Conservation (phyloP, 148 eudicot species). For the Chenopodium quinoa region DNA sequence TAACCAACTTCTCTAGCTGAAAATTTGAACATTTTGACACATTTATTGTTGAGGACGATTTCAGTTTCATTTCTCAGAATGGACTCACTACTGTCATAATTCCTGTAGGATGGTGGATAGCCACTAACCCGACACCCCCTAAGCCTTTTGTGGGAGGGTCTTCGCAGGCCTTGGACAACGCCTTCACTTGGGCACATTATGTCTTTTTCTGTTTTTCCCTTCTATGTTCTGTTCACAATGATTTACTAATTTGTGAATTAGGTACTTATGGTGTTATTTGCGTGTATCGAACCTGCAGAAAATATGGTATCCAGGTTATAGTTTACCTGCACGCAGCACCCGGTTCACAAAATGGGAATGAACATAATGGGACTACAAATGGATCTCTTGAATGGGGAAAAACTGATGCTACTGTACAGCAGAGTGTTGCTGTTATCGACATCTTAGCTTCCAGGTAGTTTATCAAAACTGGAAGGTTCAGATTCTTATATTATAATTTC, state of each 20-base stretch:
- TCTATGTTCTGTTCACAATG: not conserved
- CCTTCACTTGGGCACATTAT: constrained; percentile 71
- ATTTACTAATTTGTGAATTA: not conserved
- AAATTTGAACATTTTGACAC: constrained; percentile 19
- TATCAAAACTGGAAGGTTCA: not conserved
- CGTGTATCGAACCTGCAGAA: constrained; percentile 26
- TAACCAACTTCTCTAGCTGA: too few relatives aligned
- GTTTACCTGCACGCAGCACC: constrained; percentile 69
- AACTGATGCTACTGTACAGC: constrained; percentile 48
- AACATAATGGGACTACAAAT: constrained; percentile 54
- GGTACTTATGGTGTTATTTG: not conserved
- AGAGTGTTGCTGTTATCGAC: constrained; percentile 53
- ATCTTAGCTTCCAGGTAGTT: constrained; percentile 52
- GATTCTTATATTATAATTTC: too few relatives aligned
- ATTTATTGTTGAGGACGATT: constrained; percentile 59
- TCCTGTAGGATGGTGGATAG: constrained; percentile 84
- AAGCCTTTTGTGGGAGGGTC: constrained; percentile 62
- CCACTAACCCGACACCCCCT: constrained; percentile 53
- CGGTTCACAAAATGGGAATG: constrained; percentile 61
- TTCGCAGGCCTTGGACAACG: constrained; percentile 55
- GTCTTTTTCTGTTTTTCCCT: not conserved
- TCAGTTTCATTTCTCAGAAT: constrained; percentile 51
- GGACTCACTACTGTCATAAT: constrained; percentile 64
- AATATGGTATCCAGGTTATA: constrained; percentile 48
- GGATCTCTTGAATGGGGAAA: constrained; percentile 62